These are phyloP conservation scores for Lactarius deliciosus DNA, from an alignment of 768 basidiomycete genomes.

Conservation along the genomic window DNA sequence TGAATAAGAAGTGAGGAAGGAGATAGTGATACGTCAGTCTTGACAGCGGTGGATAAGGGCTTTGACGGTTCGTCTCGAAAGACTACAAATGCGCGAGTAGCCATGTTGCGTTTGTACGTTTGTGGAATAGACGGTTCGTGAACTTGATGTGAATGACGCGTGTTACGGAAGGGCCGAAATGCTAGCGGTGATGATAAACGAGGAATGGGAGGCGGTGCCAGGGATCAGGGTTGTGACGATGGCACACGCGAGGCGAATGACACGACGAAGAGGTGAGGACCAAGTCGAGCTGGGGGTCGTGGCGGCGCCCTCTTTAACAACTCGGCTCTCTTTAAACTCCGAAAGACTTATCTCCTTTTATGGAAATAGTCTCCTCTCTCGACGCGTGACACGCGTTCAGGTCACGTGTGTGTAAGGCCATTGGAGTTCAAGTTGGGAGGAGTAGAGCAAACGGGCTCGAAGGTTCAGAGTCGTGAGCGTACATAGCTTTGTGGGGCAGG, in stretches of 20 bases:
- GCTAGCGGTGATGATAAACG: slow-evolving; percentile 8
- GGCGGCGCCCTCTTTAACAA: slow-evolving; percentile 24
- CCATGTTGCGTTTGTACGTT: slow-evolving; percentile 42
- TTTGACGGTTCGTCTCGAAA: slow-evolving; percentile 55
- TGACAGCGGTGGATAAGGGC: slow-evolving; percentile 38
- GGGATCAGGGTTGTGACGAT: slow-evolving; percentile 22
- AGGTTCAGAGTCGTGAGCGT: not conserved
- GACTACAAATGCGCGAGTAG: slow-evolving; percentile 59
- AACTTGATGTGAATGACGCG: slow-evolving; percentile 27
- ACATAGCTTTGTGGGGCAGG: not conserved
- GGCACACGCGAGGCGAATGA: slow-evolving; percentile 23
- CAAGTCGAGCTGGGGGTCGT: slow-evolving; percentile 1
- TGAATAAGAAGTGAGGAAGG: slow-evolving; percentile 33
- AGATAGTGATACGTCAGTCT: slow-evolving; percentile 32
- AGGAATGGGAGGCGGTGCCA: slow-evolving; percentile 25
- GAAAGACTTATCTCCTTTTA: slow-evolving; percentile 21
- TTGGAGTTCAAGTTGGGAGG: no score
- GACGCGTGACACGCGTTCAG: slow-evolving; percentile 29
- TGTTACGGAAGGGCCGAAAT: slow-evolving; percentile 9
- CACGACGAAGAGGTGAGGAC: slow-evolving; percentile 27
- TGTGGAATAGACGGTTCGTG: slow-evolving; percentile 18
- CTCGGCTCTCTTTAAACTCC: slow-evolving; percentile 28
- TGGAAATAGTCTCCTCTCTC: slow-evolving; percentile 13
- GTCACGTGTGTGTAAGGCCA: slow-evolving; percentile 27
- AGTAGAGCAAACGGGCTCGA: not conserved